Evolutionary conservation across 441 rosid genomes (phyloP), one percentile per base, ranked within the genome.

Genomic region (Populus trichocarpa): DNA sequence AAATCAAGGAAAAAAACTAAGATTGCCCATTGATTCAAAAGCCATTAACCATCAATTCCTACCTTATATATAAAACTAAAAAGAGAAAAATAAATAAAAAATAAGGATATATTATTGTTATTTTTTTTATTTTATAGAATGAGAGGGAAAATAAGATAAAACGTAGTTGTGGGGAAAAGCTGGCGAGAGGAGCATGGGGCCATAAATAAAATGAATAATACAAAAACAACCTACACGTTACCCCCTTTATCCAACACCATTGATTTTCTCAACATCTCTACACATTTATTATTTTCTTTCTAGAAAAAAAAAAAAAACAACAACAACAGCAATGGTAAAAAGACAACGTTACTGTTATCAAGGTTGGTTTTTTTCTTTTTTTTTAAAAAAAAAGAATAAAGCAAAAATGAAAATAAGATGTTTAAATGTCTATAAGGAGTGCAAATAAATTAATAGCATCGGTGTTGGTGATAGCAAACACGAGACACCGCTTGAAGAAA

Each of bases 401-500:
- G 23, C 4, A 12, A 9, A 68, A 61, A 20, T 25, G 16, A 40
- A 65, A 67, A 63, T 28, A 69, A 72, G 35, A 50, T 46, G 6
- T 28, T 16, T 28, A 38, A n/a, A 64, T 70, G 69, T 75, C 73
- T 73, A 53, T 18, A 38, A 63, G 66, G 0, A 25, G 50, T 13
- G 25, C 46, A 6, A 22, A 3, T 57, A n/a, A 38, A 12, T 16
- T 5, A 20, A 38, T 73, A 32, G 77, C 50, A 50, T 16, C 16
- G 70, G 76, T 79, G 85, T 25, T 33, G 80, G 75, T 72, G 63
- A 81, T 77, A 80, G 76, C 86, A 80, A 78, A 80, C 84, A 80
- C 81, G 85, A 84, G 87, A 86, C 81, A 79, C 75, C 81, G 57
- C 80, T 83, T 53, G 22, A 78, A 77, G 75, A 84, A 86, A 85